Conservation (phyloP, 202 grass and related monocot species). For the Miscanthus sacchariflorus region DNA sequence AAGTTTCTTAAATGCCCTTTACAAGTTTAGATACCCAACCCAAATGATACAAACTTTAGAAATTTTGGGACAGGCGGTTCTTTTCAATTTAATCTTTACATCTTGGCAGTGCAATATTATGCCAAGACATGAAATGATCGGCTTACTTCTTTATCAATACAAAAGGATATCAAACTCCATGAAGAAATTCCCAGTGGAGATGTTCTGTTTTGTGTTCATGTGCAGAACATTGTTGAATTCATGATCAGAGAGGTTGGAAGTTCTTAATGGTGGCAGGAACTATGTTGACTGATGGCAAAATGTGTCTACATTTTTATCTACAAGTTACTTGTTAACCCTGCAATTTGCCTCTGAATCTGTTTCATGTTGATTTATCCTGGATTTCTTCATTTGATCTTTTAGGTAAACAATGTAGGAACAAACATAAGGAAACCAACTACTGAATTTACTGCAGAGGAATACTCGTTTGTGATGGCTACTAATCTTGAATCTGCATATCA, state of each 20-base stretch:
- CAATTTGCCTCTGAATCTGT: neutral
- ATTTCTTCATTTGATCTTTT: constrained; percentile 27
- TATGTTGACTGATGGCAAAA: neutral
- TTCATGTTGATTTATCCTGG: neutral
- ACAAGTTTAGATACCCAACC: neutral
- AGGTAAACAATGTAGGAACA: constrained; percentile 94
- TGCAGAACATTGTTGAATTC: neutral
- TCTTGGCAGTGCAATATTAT: neutral
- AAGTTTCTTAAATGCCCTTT: neutral
- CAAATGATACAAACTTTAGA: constrained; percentile 1
- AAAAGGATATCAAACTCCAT: neutral
- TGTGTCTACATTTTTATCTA: neutral
- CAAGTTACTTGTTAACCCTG: neutral
- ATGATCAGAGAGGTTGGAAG: constrained; percentile 19
- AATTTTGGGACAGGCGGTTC: neutral
- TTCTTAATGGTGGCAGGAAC: neutral
- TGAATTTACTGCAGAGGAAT: constrained; percentile 71
- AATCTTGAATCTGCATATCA: constrained; percentile 89
- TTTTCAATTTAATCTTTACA: neutral
- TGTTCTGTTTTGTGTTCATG: constrained; percentile 7
- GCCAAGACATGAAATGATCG: neutral
- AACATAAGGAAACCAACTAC: constrained; percentile 78
- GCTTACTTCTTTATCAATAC: neutral
- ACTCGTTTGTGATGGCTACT: constrained; percentile 76
- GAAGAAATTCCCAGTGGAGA: neutral